Conservation (phyloP, 805 yeast genomes). For the Lachancea mirantina region DNA sequence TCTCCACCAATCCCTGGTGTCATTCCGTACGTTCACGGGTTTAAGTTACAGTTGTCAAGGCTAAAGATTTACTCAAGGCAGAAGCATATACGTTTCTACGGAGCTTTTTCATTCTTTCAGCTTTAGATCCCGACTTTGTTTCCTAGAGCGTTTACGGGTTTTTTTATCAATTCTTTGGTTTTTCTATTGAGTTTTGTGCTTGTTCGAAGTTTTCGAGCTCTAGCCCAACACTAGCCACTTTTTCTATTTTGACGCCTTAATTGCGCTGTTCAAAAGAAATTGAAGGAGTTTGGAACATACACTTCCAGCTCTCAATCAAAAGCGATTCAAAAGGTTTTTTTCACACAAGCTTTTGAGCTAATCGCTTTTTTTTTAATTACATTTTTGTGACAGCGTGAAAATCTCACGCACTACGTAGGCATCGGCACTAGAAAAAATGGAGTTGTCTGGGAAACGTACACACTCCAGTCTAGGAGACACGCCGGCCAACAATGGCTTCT, state of each 20-base stretch:
- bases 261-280: conserved; percentile 23
- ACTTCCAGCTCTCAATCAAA: no score
- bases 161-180: background rate
- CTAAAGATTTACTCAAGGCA: no score
- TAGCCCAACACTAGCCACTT: no score
- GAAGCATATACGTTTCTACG: no score
- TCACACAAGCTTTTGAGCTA: background rate
- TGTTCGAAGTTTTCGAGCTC: conserved; percentile 1
- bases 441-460: conserved; percentile 18
- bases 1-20: conserved; percentile 1
- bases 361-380: conserved; percentile 1
- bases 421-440: conserved; percentile 10
- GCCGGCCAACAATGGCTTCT: conserved; percentile 1
- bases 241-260: conserved; percentile 24
- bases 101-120: no score
- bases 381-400: conserved; percentile 1
- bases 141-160: no score
- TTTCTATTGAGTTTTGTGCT: conserved; percentile 1
- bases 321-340: no score
- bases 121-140: no score
- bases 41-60: no score
- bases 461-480: conserved; percentile 10
- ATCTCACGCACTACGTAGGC: conserved; percentile 1
- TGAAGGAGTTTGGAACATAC: background rate
- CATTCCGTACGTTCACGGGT: conserved; percentile 2